A percentile compares a stretch with the other conserved stretches of the same genome.
Evolutionary conservation across 148 eudicot genomes (phyloP).

Genomic region (Cornus kousa): DNA sequence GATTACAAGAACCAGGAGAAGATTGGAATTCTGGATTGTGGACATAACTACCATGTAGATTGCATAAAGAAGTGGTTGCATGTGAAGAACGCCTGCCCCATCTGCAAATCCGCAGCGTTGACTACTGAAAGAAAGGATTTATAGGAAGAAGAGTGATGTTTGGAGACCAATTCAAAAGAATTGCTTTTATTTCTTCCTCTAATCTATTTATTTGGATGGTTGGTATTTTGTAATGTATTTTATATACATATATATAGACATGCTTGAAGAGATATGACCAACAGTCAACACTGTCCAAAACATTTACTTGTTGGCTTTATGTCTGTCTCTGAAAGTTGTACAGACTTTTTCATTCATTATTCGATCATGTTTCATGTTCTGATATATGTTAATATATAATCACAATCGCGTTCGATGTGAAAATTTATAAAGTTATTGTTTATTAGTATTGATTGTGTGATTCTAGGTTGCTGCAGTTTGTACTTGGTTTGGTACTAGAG

Average conservation of each 20-base stretch:
- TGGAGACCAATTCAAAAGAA: background rate
- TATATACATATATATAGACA: constrained; percentile 14
- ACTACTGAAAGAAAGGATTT: constrained; percentile 29
- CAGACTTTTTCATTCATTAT: constrained; percentile 22
- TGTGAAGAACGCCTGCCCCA: constrained; percentile 81
- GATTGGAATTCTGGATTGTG: constrained; percentile 72
- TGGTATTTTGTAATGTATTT: constrained; percentile 6
- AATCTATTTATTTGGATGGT: background rate
- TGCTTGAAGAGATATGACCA: constrained; percentile 13
- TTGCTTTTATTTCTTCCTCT: background rate
- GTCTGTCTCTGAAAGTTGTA: constrained; percentile 32
- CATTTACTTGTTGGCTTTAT: constrained; percentile 24
- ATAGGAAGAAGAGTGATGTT: background rate
- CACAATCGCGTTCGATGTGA: constrained; percentile 6
- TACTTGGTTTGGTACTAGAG: background rate
- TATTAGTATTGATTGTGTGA: background rate
- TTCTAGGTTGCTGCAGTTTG: background rate
- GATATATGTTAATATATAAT: constrained; percentile 18
- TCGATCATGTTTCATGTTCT: background rate
- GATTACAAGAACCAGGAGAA: constrained; percentile 65
- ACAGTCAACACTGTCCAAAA: constrained; percentile 16
- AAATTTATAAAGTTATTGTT: background rate
- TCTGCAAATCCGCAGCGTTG: constrained; percentile 78
- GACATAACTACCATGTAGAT: constrained; percentile 81
- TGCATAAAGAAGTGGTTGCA: constrained; percentile 80